These are phyloP conservation scores for Backusella mclennaniae DNA, from an alignment of 192 early-diverging fungal species.

Conservation along the genomic window DNA sequence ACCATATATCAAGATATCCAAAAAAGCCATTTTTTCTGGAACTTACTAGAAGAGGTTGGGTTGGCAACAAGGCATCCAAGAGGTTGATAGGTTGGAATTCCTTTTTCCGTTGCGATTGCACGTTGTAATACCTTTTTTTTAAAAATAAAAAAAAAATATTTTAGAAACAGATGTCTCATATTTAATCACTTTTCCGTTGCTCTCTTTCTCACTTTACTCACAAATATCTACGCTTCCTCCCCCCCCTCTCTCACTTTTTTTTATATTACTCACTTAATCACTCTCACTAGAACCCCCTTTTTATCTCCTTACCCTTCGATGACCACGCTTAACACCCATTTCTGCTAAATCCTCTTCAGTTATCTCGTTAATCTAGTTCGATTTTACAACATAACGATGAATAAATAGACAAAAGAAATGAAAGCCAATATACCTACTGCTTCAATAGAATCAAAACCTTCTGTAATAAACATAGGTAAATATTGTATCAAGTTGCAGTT, in stretches of 20 bases:
- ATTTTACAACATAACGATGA: neutral
- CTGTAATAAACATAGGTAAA: constrained; percentile 27
- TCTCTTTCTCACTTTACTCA: too few species aligned
- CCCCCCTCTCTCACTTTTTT: too few species aligned
- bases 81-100: neutral
- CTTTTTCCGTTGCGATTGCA: constrained; percentile 24
- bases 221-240: too few species aligned
- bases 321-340: constrained; percentile 38
- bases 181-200: neutral
- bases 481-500: constrained; percentile 29
- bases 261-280: too few species aligned
- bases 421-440: constrained; percentile 17
- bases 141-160: neutral
- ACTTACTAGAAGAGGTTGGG: neutral
- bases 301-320: constrained; percentile 38
- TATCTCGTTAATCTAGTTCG: constrained; percentile 32
- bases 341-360: constrained; percentile 37
- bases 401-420: neutral
- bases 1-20: neutral
- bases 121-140: constrained; percentile 29
- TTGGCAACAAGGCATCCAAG: neutral
- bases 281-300: neutral
- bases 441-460: constrained; percentile 35
- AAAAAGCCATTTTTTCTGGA: neutral
- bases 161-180: neutral